phyloP scores from a whole-genome alignment of 345 rosid species.

The Salix viminalis region DNA sequence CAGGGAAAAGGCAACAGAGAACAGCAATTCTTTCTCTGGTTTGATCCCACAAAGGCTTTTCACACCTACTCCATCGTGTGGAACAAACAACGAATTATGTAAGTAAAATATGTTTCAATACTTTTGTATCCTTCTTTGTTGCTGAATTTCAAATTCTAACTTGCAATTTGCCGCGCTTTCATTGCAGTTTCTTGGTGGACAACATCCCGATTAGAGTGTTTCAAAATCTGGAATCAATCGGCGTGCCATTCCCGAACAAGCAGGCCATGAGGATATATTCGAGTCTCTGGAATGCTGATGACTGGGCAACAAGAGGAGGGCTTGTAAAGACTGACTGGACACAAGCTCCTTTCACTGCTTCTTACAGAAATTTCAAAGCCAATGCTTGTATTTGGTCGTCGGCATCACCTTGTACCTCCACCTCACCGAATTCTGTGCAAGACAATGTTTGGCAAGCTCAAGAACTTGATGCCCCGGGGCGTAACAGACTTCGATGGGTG shows the following conservation, averaged over 20 bases:
- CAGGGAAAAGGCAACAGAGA: slow-evolving; percentile 7
- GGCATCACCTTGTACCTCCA: not conserved
- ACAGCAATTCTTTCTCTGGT: slow-evolving; percentile 14
- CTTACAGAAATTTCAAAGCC: slow-evolving; percentile 6
- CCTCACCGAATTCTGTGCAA: not conserved
- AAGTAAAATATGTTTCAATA: not conserved
- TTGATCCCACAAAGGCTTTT: slow-evolving; percentile 12
- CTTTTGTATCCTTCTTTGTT: not conserved
- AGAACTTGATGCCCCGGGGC: not conserved
- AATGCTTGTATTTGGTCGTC: not conserved
- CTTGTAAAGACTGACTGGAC: slow-evolving; percentile 15
- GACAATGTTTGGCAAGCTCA: slow-evolving; percentile 1
- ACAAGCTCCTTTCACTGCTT: slow-evolving; percentile 7
- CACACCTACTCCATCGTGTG: slow-evolving; percentile 10
- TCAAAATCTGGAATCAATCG: slow-evolving; percentile 7
- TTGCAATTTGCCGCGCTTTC: not conserved
- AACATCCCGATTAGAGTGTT: slow-evolving; percentile 16
- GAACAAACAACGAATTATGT: slow-evolving; percentile 8
- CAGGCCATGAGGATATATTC: slow-evolving; percentile 14
- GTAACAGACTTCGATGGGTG: slow-evolving; percentile 16
- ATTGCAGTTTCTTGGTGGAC: slow-evolving; percentile 11
- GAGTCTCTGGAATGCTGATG: slow-evolving; percentile 11
- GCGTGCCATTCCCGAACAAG: slow-evolving; percentile 9
- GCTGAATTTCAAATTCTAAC: not conserved
- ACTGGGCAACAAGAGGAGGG: slow-evolving; percentile 15